phyloP scores from a whole-genome alignment of 2,329 filamentous ascomycete genomes.

The Colletotrichum cordylinicola region DNA sequence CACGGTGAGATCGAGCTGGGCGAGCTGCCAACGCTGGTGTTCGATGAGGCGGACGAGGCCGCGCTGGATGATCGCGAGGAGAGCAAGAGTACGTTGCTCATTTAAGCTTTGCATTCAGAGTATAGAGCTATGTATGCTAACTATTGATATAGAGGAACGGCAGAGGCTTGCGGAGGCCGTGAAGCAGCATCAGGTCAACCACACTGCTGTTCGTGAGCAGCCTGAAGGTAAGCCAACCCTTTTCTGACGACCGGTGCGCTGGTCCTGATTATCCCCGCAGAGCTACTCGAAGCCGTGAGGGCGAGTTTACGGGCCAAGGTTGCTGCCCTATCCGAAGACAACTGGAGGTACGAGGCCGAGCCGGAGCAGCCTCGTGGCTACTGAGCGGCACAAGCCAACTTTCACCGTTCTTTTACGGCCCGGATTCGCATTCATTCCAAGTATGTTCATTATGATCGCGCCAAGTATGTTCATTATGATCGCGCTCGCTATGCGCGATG shows the following conservation, averaged over 20 bases:
- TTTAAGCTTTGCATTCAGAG: neutral
- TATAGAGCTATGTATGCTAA: slow-evolving; percentile 26
- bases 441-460: neutral
- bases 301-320: slow-evolving; percentile 77
- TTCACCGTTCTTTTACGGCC: slow-evolving; percentile 12
- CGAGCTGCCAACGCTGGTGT: slow-evolving; percentile 57
- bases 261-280: slow-evolving; percentile 42
- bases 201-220: slow-evolving; percentile 62
- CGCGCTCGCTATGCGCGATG: neutral
- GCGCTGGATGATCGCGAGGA: slow-evolving; percentile 63
- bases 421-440: slow-evolving; percentile 11
- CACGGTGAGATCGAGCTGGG: slow-evolving; percentile 68
- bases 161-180: slow-evolving; percentile 67
- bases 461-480: neutral
- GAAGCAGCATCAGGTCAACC: slow-evolving; percentile 63
- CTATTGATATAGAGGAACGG: slow-evolving; percentile 54
- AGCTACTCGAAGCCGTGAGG: slow-evolving; percentile 73
- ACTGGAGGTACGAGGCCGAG: slow-evolving; percentile 89
- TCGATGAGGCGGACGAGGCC: slow-evolving; percentile 62
- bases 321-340: slow-evolving; percentile 77
- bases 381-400: slow-evolving; percentile 25
- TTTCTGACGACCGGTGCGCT: neutral
- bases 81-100: slow-evolving; percentile 53
- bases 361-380: slow-evolving; percentile 47
- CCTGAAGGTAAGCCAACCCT: slow-evolving; percentile 41